phyloP scores from a whole-genome alignment of 805 yeast species.

The Candida vartiovaarae region DNA sequence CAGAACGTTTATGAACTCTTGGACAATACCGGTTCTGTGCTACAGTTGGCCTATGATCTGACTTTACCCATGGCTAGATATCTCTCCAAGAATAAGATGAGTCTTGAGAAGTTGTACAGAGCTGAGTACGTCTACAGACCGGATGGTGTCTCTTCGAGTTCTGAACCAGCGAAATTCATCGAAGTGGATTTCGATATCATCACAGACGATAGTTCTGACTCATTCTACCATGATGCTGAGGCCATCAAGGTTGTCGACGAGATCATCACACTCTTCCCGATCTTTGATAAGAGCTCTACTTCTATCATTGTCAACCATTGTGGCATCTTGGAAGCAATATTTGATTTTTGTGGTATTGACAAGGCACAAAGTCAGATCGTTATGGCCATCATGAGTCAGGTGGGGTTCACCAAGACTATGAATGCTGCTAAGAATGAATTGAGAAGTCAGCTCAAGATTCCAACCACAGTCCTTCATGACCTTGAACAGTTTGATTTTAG shows the following conservation, averaged over 20 bases:
- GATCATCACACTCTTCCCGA: slow-evolving; percentile 57
- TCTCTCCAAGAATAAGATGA: slow-evolving; percentile 56
- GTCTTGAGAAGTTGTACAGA: slow-evolving; percentile 55
- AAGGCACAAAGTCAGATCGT: slow-evolving; percentile 67
- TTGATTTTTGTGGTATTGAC: slow-evolving; percentile 77
- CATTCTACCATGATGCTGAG: slow-evolving; percentile 76
- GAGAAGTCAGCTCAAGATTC: slow-evolving; percentile 61
- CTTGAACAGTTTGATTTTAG: slow-evolving; percentile 74
- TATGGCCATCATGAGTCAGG: slow-evolving; percentile 64
- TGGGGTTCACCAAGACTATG: slow-evolving; percentile 61
- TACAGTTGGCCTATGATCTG: slow-evolving; percentile 85
- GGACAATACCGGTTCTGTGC: slow-evolving; percentile 80
- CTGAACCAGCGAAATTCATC: slow-evolving; percentile 69
- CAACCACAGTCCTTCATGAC: slow-evolving; percentile 78
- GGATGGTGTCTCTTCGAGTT: slow-evolving; percentile 43
- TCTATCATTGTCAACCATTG: slow-evolving; percentile 70
- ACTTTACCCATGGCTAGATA: slow-evolving; percentile 86
- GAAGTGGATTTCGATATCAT: slow-evolving; percentile 82
- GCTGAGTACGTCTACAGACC: slow-evolving; percentile 81
- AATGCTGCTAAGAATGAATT: slow-evolving; percentile 51
- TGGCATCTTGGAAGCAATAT: slow-evolving; percentile 66
- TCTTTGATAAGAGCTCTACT: slow-evolving; percentile 50
- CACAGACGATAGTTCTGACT: slow-evolving; percentile 38
- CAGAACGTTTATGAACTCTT: slow-evolving; percentile 72
- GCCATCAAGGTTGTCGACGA: slow-evolving; percentile 78